Base-by-base conservation (phyloP, 2,329 filamentous ascomycete species). In the Aspergillus puulaauensis region DNA sequence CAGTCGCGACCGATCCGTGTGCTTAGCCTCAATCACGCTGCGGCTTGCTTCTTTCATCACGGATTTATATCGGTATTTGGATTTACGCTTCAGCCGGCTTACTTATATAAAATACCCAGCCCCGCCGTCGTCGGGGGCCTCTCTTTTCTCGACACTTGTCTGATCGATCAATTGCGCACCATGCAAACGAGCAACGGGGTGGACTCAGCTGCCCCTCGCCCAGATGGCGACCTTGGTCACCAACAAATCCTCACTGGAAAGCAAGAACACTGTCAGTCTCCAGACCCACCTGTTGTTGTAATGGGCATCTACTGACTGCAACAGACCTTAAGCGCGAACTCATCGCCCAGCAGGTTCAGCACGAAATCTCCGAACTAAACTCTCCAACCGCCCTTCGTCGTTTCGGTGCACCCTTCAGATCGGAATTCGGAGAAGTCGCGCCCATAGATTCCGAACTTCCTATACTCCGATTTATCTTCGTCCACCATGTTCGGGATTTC, bases 401-500 rank as follows among this genome's bases (percentile, higher is more conserved):
- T 66, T 99, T 99, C 74, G 95, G 95, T 59, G 93, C 95, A 6
- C 95, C 95, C 0, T 99, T 99, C 80, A 89, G 86, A 72, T 97
- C 93, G 47, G 90, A 96, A 53, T 88, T 89, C 60, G 95, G 95
- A 62, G 95, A 99, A 75, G 89, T 99, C 23, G 89, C 92, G 4
- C 95, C 95, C 14, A 84, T 96, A 59, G 92, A 99, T 71, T 97
- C 93, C 2, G 93, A 98, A 67, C 82, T 99, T 27, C 95, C 95
- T 17, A 89, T 99, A 61, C 81, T 99, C 61, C 86, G 95, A 64
- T 98, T 95, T 78, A 96, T 99, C 70, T 99, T 99, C 72, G 95
- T 98, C 54, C 90, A 98, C 72, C 93, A 98, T 86, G 87, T 99
- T 59, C 91, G 95, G 70, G 96, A 98, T 69, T 99, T 99, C 69